Evolutionary conservation across 345 rosid genomes (phyloP).

Genomic region (Salix caprea): DNA sequence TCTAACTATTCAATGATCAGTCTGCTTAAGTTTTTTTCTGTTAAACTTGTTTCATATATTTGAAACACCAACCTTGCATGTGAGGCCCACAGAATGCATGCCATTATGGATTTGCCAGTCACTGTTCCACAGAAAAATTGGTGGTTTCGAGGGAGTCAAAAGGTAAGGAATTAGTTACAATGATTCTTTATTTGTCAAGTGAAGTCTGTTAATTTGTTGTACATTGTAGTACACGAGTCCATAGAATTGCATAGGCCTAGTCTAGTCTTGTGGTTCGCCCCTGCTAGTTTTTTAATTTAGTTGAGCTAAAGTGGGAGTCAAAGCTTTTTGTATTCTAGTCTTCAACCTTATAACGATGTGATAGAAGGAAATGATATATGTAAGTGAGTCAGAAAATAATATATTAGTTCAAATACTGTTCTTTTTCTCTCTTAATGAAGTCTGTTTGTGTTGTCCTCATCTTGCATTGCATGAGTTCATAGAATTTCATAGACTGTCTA

Average conservation of each 20-base stretch:
- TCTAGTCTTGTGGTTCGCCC: background rate
- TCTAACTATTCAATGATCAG: background rate
- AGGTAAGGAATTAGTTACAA: background rate
- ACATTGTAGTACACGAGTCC: background rate
- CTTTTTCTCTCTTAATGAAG: background rate
- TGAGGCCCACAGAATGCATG: background rate
- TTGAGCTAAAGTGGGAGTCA: background rate
- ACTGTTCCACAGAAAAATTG: background rate
- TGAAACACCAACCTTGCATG: background rate
- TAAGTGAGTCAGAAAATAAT: background rate
- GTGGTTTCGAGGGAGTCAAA: background rate
- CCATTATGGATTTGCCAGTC: background rate
- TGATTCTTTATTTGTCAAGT: background rate
- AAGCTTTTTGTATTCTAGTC: background rate
- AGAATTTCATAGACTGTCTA: background rate
- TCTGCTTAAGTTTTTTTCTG: background rate
- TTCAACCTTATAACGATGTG: background rate
- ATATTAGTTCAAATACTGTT: background rate
- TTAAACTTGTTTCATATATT: background rate
- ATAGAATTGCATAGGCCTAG: background rate
- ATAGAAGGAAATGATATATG: background rate
- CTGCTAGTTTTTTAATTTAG: background rate
- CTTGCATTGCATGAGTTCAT: background rate
- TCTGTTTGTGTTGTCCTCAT: background rate
- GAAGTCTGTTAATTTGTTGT: background rate